These are phyloP conservation scores for Pseudopediastrum boryanum DNA, from an alignment of 139 green algal species.

Conservation along the genomic window DNA sequence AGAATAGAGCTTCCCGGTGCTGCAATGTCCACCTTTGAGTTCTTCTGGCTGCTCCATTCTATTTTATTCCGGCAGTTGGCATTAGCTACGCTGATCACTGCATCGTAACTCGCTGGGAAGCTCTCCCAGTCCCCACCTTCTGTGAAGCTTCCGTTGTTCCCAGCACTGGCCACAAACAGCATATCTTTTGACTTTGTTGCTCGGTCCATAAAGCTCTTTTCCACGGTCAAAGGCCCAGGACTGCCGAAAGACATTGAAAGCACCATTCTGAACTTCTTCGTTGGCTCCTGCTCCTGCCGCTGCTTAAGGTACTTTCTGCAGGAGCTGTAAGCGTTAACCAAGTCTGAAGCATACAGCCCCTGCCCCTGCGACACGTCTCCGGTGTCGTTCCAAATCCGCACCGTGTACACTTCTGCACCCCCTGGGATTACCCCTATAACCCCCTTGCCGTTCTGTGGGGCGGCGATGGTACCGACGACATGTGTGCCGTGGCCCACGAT, in stretches of 20 bases:
- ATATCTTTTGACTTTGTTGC: conserved; percentile 18
- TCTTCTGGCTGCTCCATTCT: conserved; percentile 33
- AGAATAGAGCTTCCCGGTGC: conserved; percentile 25
- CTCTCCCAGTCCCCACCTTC: background rate
- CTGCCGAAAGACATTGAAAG: conserved; percentile 34
- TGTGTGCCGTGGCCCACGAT: conserved; percentile 32
- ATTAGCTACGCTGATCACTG: conserved; percentile 36
- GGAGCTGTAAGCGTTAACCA: conserved; percentile 22
- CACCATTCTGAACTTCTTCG: conserved; percentile 21
- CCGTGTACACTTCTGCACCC: conserved; percentile 11
- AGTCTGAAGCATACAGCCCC: conserved; percentile 31
- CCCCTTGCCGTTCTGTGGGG: conserved; percentile 14
- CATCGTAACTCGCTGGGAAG: conserved; percentile 30
- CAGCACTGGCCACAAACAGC: conserved; percentile 31
- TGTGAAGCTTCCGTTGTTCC: conserved; percentile 28
- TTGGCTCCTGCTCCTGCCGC: background rate
- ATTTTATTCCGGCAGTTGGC: conserved; percentile 10
- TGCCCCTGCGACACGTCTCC: conserved; percentile 36
- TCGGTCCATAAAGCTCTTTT: conserved; percentile 18
- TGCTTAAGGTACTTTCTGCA: conserved; percentile 14
- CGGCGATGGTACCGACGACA: conserved; percentile 30
- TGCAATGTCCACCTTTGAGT: conserved; percentile 17
- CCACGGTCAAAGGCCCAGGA: conserved; percentile 30
- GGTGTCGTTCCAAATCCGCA: conserved; percentile 35
- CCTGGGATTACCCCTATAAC: conserved; percentile 21